Evolutionary conservation across 2,329 filamentous ascomycete genomes (phyloP), one percentile per base, ranked within the genome.

Genomic region (Coniosporium tulheliwenetii): DNA sequence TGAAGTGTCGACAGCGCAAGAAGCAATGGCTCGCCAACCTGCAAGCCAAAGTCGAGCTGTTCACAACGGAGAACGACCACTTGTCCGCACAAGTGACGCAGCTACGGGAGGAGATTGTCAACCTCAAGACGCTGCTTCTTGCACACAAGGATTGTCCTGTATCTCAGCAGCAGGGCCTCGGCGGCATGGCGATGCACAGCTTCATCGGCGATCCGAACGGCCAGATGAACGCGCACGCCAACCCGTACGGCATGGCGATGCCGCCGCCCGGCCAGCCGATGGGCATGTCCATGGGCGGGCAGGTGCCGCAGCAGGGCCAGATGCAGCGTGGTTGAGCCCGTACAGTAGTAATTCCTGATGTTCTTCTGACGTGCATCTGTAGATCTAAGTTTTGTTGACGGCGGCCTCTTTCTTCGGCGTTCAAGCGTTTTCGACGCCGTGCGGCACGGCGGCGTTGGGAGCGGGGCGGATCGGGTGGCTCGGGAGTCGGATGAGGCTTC

Each of bases 11-110:
- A 45, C 91, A 98, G 61, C 77, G 91, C 14, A 98, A 98, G 71
- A 98, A 98, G 71, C 91, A 96, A 58, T 98, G 91, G 91, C 74
- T 96, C 43, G 83, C 84, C 30, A 96, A 94, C 50, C 71, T 98
- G 1, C 91, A 98, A 60, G 76, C 77, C 42, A 96, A 96, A 61
- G 89, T 96, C 12, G 91, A 98, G 59, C 71, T 93, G 49, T 96
- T 86, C 55, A 87, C 81, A 47, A 80, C 73, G 1, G 91, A 98
- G 61, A 96, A 96, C 47, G 91, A 98, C 54, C 77, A 77, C 1
- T 70, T 98, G 30, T 84, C 80, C 13, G 71, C 79, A 2, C 89
- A 91, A 47, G 86, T 96, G 43, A 81, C 81, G 1, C 77, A 84
- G 50, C 66, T 96, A 5, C 75, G 86, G 26, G 89, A 96, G 55